A percentile compares a stretch with the other conserved stretches of the same genome.
These are phyloP conservation scores for Capsicum rhomboideum DNA, from an alignment of 257 asterid species.

Conservation along the genomic window DNA sequence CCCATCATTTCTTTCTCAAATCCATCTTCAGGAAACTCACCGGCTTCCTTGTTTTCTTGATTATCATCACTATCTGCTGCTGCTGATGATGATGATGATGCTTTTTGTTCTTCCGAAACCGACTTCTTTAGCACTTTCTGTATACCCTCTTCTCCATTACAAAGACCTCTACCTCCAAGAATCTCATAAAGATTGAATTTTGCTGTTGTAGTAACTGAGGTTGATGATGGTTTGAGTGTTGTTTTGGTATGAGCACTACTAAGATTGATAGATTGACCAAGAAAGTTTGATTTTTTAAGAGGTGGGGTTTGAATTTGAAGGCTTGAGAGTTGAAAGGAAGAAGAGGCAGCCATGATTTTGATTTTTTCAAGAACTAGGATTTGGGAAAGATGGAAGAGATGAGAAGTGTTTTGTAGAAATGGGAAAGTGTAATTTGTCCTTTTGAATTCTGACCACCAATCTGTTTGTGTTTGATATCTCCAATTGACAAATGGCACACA, in stretches of 20 bases:
- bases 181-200: conserved; percentile 72
- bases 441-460: conserved; percentile 37
- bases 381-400: not conserved
- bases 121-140: conserved; percentile 43
- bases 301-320: conserved; percentile 22
- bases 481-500: not conserved
- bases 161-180: conserved; percentile 76
- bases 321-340: conserved; percentile 48
- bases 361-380: not conserved
- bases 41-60: not conserved
- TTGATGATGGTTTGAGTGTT: conserved; percentile 16
- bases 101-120: conserved; percentile 17
- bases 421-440: not conserved
- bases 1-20: conserved; percentile 79
- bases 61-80: not conserved
- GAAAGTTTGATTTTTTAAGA: conserved; percentile 49
- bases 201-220: conserved; percentile 27
- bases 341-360: conserved; percentile 44
- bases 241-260: conserved; percentile 11
- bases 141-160: conserved; percentile 69
- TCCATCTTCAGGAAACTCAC: conserved; percentile 36
- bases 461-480: not conserved
- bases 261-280: conserved; percentile 36
- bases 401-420: not conserved
- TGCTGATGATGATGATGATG: not conserved